Base-by-base conservation (phyloP, 164 flowering plant species). In the Liquidambar formosana region DNA sequence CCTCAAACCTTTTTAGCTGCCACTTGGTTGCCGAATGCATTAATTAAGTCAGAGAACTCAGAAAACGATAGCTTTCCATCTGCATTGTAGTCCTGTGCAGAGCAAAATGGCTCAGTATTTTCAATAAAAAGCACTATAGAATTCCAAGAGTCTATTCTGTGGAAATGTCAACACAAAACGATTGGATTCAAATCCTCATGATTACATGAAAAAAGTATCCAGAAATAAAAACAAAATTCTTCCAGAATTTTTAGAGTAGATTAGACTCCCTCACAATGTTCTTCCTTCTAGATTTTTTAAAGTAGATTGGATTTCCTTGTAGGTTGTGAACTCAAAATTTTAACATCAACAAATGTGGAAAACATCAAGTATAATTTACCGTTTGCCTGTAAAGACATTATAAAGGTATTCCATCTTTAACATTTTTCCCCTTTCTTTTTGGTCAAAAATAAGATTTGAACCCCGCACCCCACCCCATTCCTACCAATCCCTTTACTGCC, bases 1-100 rank as follows among this genome's bases (percentile, higher is more conserved):
- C 6, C 5, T 5, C 53, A 68, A 74, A 95, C 99, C 99, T 89
- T 89, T 54, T 56, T 58, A 51, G 77, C 83, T 28, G 99, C 96
- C 66, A 82, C 67, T 81, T 83, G 82, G 81, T 95, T 95, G 61
- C 99, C 99, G 80, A 95, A 95, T 65, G 97, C 96, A 76, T 84
- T 65, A 64, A 93, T 81, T 73, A 95, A 76, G 67, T 85, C 90
- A 25, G 88, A 82, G 72, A 95, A 95, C 78, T 95, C 99, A 14
- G 87, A 75, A 56, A 81, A 80, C 18, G 97, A 89, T 59, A 95
- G 96, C 61, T 63, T 64, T 38, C 97, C 99, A 83, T 93, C 94
- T 72, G 80, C 85, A 78, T 92, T 68, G 51, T 82, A 82, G 71
- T 95, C 97, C 99, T 95, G 82, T 46, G 68, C 43, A 48, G 22